Evolutionary conservation across 805 yeast genomes (phyloP).

Genomic region (Starmerella stigmatis): DNA sequence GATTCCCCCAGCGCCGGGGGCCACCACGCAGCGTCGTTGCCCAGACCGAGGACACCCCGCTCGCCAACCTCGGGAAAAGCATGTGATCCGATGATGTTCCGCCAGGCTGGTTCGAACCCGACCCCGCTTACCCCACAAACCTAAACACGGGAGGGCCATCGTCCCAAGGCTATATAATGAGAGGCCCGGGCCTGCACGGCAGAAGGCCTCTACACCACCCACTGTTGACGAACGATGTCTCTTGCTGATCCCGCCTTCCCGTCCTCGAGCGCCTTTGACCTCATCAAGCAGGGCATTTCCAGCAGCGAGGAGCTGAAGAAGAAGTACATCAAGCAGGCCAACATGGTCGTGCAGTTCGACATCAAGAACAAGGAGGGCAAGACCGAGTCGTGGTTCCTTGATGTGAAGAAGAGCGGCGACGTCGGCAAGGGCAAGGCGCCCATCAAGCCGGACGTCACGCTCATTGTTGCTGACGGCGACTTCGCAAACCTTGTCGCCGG

Average conservation of each 20-base stretch:
- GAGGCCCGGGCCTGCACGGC: background rate
- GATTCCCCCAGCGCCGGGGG: too few relatives aligned
- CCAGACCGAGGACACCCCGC: slow-evolving; percentile 3
- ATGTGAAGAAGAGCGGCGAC: slow-evolving; percentile 51
- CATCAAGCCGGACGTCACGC: slow-evolving; percentile 48
- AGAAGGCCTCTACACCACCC: background rate
- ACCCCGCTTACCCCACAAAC: slow-evolving; percentile 11
- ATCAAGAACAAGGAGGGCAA: slow-evolving; percentile 53
- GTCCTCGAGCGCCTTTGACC: slow-evolving; percentile 33
- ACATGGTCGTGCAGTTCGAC: slow-evolving; percentile 55
- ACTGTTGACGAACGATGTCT: slow-evolving; percentile 14
- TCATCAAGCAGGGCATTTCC: slow-evolving; percentile 28
- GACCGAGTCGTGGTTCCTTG: slow-evolving; percentile 55
- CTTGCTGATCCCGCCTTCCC: slow-evolving; percentile 31
- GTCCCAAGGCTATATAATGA: slow-evolving; percentile 7
- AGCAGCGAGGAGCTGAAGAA: slow-evolving; percentile 27
- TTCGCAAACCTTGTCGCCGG: slow-evolving; percentile 63
- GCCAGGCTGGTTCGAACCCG: slow-evolving; percentile 1
- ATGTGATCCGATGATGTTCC: background rate
- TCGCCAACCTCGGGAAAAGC: slow-evolving; percentile 4
- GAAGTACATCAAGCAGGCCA: slow-evolving; percentile 38
- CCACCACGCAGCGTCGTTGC: too few relatives aligned
- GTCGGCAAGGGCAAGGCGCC: slow-evolving; percentile 37
- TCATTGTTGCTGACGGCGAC: slow-evolving; percentile 56
- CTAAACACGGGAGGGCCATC: slow-evolving; percentile 2